These are phyloP conservation scores for Pichia californica DNA, from an alignment of 805 yeast species.

Conservation along the genomic window DNA sequence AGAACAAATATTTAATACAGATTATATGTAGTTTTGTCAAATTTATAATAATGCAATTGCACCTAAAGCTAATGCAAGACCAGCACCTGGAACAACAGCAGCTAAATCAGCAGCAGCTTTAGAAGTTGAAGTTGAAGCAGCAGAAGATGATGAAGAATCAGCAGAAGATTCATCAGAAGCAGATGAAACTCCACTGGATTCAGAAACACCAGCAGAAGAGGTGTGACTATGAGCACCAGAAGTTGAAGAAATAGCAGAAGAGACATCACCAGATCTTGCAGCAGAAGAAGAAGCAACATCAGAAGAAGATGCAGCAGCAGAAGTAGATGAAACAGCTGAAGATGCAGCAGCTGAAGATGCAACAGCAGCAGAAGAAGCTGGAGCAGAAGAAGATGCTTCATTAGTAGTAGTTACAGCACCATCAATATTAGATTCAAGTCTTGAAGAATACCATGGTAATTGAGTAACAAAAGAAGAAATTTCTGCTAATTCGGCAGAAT, in stretches of 20 bases:
- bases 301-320: slow-evolving; percentile 9
- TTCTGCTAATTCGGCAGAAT: slow-evolving; percentile 13
- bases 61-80: slow-evolving; percentile 17
- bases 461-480: slow-evolving; percentile 26
- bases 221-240: too few species aligned
- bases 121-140: slow-evolving; percentile 7
- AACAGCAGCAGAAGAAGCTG: slow-evolving; percentile 10
- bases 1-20: too few species aligned
- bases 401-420: slow-evolving; percentile 13
- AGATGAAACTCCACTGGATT: slow-evolving; percentile 7
- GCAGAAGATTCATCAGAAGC: slow-evolving; percentile 1
- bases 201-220: slow-evolving; percentile 1
- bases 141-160: slow-evolving; percentile 9
- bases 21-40: too few species aligned
- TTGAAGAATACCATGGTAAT: slow-evolving; percentile 31
- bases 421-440: slow-evolving; percentile 20
- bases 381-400: slow-evolving; percentile 11
- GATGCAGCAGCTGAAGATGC: slow-evolving; percentile 10
- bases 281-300: slow-evolving; percentile 12
- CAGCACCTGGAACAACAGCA: slow-evolving; percentile 14
- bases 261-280: slow-evolving; percentile 7
- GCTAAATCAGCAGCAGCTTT: slow-evolving; percentile 13
- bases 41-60: slow-evolving; percentile 21
- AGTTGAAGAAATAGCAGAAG: slow-evolving; percentile 7
- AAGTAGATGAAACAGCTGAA: slow-evolving; percentile 7